A percentile compares a stretch with the other conserved stretches of the same genome.
These are phyloP conservation scores for Lenzites betulinus DNA, from an alignment of 768 basidiomycete genomes.

Conservation along the genomic window DNA sequence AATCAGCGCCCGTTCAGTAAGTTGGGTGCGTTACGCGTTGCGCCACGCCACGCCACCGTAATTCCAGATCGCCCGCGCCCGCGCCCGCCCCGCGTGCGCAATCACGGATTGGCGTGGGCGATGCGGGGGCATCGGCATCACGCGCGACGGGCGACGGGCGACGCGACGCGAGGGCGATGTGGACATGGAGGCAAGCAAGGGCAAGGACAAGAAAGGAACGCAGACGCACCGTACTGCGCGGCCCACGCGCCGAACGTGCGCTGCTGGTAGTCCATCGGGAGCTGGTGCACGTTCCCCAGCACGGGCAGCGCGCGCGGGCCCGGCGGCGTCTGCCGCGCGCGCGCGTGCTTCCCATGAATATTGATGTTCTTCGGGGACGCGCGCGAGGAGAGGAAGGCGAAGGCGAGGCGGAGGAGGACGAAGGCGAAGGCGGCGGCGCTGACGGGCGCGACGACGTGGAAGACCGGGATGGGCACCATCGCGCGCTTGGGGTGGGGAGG, in stretches of 20 bases:
- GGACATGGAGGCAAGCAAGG: too few species aligned
- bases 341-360: too few species aligned
- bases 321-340: constrained; percentile 28
- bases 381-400: too few species aligned
- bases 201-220: too few species aligned
- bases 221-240: constrained; percentile 29
- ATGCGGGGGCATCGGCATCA: too few species aligned
- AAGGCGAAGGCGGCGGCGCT: constrained; percentile 19
- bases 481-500: not conserved
- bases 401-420: constrained; percentile 14
- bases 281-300: constrained; percentile 35
- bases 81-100: too few species aligned
- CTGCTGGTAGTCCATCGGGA: constrained; percentile 29
- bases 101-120: too few species aligned
- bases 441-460: constrained; percentile 11
- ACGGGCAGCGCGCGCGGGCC: constrained; percentile 34
- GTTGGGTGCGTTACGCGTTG: not conserved
- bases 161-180: too few species aligned
- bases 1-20: constrained; percentile 9
- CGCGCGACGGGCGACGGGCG: too few species aligned
- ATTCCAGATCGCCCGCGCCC: not conserved
- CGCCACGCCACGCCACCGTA: not conserved
- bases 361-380: too few species aligned
- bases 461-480: constrained; percentile 2
- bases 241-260: constrained; percentile 31